phyloP scores from a whole-genome alignment of 768 basidiomycete genomes.

The Leccinum sublutescens region DNA sequence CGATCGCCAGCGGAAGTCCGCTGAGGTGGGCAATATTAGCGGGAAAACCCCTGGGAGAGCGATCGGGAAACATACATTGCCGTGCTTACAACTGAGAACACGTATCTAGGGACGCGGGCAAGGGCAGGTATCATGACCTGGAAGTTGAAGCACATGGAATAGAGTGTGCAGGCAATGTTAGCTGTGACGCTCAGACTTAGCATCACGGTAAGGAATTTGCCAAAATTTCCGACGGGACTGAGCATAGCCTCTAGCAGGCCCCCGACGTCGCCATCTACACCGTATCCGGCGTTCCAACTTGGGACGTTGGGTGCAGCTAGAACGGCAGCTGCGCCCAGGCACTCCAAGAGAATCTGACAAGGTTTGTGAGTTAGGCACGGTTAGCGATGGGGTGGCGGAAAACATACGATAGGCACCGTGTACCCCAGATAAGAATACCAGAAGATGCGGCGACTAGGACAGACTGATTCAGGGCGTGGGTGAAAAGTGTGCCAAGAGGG shows the following conservation, averaged over 20 bases:
- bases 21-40: slow-evolving; percentile 33
- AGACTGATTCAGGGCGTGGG: slow-evolving; percentile 8
- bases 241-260: slow-evolving; percentile 64
- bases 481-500: not conserved
- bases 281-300: slow-evolving; percentile 55
- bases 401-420: slow-evolving; percentile 54
- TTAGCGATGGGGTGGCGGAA: slow-evolving; percentile 13
- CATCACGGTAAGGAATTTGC: slow-evolving; percentile 69
- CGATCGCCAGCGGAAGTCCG: slow-evolving; percentile 64
- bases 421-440: slow-evolving; percentile 65
- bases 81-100: slow-evolving; percentile 64
- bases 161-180: slow-evolving; percentile 82
- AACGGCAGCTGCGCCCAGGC: slow-evolving; percentile 69
- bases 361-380: not conserved
- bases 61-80: slow-evolving; percentile 52
- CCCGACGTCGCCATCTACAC: slow-evolving; percentile 53
- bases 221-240: slow-evolving; percentile 59
- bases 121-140: slow-evolving; percentile 66
- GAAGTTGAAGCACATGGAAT: slow-evolving; percentile 73
- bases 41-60: not conserved
- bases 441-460: slow-evolving; percentile 56
- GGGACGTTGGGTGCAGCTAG: slow-evolving; percentile 54
- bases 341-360: slow-evolving; percentile 39
- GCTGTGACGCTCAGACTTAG: slow-evolving; percentile 75
- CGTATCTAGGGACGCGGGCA: slow-evolving; percentile 60